Conservation (phyloP, 805 yeast genomes). For the Schwanniomyces sp. region DNA sequence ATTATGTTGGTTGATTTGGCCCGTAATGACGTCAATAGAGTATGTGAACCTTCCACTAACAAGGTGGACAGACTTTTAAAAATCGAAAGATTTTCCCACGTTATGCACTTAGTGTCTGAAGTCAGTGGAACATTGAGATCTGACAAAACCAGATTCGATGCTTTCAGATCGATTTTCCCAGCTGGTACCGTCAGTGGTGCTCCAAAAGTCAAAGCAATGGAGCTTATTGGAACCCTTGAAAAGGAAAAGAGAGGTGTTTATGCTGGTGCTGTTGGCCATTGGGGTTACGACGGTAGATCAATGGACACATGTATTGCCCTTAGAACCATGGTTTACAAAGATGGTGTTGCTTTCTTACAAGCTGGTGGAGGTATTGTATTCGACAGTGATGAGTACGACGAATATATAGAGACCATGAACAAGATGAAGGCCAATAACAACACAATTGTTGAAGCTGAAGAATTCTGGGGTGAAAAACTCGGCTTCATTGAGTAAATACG, state of each 20-base stretch:
- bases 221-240: slow-evolving; percentile 85
- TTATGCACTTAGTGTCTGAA: slow-evolving; percentile 93
- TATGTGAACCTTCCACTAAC: slow-evolving; percentile 85
- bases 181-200: slow-evolving; percentile 99
- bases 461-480: slow-evolving; percentile 59
- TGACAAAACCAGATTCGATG: slow-evolving; percentile 90
- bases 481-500: slow-evolving; percentile 11
- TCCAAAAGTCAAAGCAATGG: slow-evolving; percentile 97
- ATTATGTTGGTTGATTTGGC: slow-evolving; percentile 98
- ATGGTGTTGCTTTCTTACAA: slow-evolving; percentile 87
- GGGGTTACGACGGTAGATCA: slow-evolving; percentile 92
- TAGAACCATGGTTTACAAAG: slow-evolving; percentile 94
- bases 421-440: slow-evolving; percentile 92
- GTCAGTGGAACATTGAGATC: slow-evolving; percentile 87
- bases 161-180: slow-evolving; percentile 96
- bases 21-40: slow-evolving; percentile 91
- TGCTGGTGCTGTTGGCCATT: slow-evolving; percentile 98
- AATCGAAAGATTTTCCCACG: slow-evolving; percentile 93
- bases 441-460: slow-evolving; percentile 91
- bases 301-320: slow-evolving; percentile 98
- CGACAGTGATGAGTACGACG: slow-evolving; percentile 94
- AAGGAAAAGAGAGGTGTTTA: slow-evolving; percentile 92
- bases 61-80: slow-evolving; percentile 85
- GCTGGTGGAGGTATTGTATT: slow-evolving; percentile 99
- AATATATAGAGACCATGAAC: slow-evolving; percentile 94